Percentiles rank a stretch among this genome's conserved stretches.
Evolutionary conservation across 495 filamentous ascomycete genomes (phyloP).

Genomic region (Neurospora pannonica): DNA sequence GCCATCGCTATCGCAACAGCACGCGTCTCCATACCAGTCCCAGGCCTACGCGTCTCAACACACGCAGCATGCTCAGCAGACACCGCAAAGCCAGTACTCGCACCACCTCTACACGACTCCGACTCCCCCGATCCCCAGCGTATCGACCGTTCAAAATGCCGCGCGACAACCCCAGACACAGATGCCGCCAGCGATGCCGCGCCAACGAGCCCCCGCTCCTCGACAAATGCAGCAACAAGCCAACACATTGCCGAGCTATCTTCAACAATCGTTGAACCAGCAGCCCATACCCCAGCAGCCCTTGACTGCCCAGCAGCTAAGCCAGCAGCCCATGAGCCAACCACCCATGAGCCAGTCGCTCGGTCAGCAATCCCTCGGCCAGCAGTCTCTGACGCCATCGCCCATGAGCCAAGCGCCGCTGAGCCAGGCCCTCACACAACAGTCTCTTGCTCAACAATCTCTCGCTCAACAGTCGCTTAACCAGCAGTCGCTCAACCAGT

Average conservation of each 20-base stretch:
- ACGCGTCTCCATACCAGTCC: slow-evolving; percentile 22
- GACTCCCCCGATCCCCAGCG: slow-evolving; percentile 26
- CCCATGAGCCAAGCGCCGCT: slow-evolving; percentile 11
- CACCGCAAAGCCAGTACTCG: slow-evolving; percentile 5
- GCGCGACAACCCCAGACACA: slow-evolving; percentile 26
- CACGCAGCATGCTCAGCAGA: slow-evolving; percentile 9
- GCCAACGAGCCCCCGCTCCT: slow-evolving; percentile 26
- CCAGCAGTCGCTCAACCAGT: slow-evolving; percentile 20
- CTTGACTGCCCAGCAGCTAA: slow-evolving; percentile 12
- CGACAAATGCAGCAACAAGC: slow-evolving; percentile 23
- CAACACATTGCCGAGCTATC: slow-evolving; percentile 16
- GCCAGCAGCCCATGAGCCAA: slow-evolving; percentile 13
- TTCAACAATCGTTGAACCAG: slow-evolving; percentile 26
- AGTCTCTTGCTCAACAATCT: slow-evolving; percentile 10
- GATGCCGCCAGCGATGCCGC: slow-evolving; percentile 25
- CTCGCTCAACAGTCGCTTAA: slow-evolving; percentile 8
- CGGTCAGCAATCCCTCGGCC: slow-evolving; percentile 10
- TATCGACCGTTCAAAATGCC: slow-evolving; percentile 30
- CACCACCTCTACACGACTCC: slow-evolving; percentile 27
- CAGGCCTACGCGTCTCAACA: slow-evolving; percentile 5
- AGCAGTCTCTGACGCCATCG: slow-evolving; percentile 1
- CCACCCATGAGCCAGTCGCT: slow-evolving; percentile 12
- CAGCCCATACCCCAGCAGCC: slow-evolving; percentile 14
- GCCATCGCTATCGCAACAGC: slow-evolving; percentile 23
- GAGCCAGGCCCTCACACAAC: slow-evolving; percentile 13